Percentiles rank a stretch among this genome's conserved stretches.
phyloP scores from a whole-genome alignment of 345 rosid genomes.

The Salix purpurea region DNA sequence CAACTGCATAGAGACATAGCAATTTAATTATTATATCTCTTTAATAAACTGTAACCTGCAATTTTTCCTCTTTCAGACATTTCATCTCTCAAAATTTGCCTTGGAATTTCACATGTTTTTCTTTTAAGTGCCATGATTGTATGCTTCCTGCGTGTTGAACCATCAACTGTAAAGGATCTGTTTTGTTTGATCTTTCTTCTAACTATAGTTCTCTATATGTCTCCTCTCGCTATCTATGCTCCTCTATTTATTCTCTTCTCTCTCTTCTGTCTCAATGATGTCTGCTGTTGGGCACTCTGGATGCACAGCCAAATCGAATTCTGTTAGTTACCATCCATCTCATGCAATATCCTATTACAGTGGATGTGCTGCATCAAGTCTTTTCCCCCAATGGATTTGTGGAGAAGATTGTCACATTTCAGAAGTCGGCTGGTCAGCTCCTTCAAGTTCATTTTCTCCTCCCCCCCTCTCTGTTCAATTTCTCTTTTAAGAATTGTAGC shows the following conservation, averaged over 20 bases:
- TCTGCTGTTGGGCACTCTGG: constrained; percentile 53
- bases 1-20: background rate
- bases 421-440: constrained; percentile 96
- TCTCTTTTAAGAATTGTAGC: background rate
- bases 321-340: constrained; percentile 89
- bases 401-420: constrained; percentile 96
- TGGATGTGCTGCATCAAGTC: constrained; percentile 94
- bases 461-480: background rate
- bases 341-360: constrained; percentile 94
- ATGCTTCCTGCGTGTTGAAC: background rate
- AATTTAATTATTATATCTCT: background rate
- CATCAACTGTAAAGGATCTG: background rate
- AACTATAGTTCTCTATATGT: background rate
- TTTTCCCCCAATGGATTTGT: constrained; percentile 90
- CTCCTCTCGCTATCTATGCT: constrained; percentile 32
- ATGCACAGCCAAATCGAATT: constrained; percentile 89
- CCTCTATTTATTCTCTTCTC: constrained; percentile 57
- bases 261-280: constrained; percentile 56
- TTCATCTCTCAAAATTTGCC: background rate
- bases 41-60: background rate
- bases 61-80: background rate
- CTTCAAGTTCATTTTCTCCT: constrained; percentile 14
- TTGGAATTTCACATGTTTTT: background rate
- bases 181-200: constrained; percentile 25
- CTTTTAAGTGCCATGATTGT: background rate